phyloP scores from a whole-genome alignment of 192 early-diverging fungal species.

The Piromyces finnis region DNA sequence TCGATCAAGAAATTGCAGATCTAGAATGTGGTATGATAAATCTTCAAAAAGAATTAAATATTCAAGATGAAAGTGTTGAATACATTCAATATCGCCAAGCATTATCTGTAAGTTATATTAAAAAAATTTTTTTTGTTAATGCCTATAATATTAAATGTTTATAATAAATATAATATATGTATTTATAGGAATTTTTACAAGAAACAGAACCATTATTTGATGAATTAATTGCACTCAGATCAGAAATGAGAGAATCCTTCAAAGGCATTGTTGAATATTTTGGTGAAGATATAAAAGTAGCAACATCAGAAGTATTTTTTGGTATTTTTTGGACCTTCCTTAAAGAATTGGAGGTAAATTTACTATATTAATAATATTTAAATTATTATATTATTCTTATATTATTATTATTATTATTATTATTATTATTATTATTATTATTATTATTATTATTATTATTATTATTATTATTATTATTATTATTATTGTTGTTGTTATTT shows the following conservation, averaged over 20 bases:
- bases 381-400: background rate
- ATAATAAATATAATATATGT: background rate
- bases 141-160: too few species aligned
- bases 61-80: background rate
- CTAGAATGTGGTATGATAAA: background rate
- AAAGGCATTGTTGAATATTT: slow-evolving; percentile 11
- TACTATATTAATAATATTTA: background rate
- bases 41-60: background rate
- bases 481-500: too few species aligned
- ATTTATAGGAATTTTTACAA: slow-evolving; percentile 7
- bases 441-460: too few species aligned
- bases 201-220: slow-evolving; percentile 1
- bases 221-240: slow-evolving; percentile 1
- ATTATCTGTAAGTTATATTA: slow-evolving; percentile 6
- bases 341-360: slow-evolving; percentile 8
- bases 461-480: too few species aligned
- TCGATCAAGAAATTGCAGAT: background rate
- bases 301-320: slow-evolving; percentile 32
- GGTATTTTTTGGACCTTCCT: slow-evolving; percentile 19
- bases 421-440: too few species aligned
- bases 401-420: background rate
- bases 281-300: slow-evolving; percentile 26
- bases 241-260: slow-evolving; percentile 10
- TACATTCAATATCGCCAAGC: slow-evolving; percentile 2
- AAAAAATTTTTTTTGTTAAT: too few species aligned